Percentiles rank a stretch among this genome's conserved stretches.
These are phyloP conservation scores for Cyberlindnera mycetangii DNA, from an alignment of 805 yeast genomes.

Conservation along the genomic window DNA sequence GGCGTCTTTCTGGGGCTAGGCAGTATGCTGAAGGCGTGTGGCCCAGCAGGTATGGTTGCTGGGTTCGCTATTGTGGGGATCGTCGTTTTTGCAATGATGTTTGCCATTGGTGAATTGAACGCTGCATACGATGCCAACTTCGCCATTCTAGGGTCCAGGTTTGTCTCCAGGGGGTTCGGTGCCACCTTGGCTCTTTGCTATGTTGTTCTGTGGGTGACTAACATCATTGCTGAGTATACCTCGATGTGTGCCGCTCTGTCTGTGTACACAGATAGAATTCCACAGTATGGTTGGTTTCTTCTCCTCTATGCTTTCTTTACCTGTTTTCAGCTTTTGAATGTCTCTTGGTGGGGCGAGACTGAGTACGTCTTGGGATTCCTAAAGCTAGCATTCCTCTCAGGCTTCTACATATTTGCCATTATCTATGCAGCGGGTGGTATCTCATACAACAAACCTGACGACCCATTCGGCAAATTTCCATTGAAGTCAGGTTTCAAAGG, in stretches of 20 bases:
- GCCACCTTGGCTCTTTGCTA: slow-evolving; percentile 54
- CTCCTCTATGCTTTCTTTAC: slow-evolving; percentile 53
- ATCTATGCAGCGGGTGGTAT: slow-evolving; percentile 43
- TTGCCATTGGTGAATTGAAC: slow-evolving; percentile 53
- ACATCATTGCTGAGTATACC: slow-evolving; percentile 53
- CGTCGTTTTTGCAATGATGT: slow-evolving; percentile 53
- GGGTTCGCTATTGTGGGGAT: slow-evolving; percentile 54
- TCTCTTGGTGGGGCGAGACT: slow-evolving; percentile 53
- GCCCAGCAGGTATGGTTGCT: slow-evolving; percentile 50
- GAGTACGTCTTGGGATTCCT: slow-evolving; percentile 52
- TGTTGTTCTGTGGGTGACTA: slow-evolving; percentile 55
- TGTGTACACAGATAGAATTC: slow-evolving; percentile 50
- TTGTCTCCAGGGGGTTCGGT: slow-evolving; percentile 54
- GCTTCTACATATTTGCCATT: slow-evolving; percentile 50
- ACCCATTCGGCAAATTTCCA: slow-evolving; percentile 33
- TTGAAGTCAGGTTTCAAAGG: slow-evolving; percentile 49
- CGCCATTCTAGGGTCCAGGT: slow-evolving; percentile 47
- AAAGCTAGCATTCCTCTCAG: slow-evolving; percentile 45
- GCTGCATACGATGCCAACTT: slow-evolving; percentile 53
- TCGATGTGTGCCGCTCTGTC: slow-evolving; percentile 47
- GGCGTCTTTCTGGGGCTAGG: slow-evolving; percentile 56
- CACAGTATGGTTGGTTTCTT: slow-evolving; percentile 54
- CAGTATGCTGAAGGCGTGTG: slow-evolving; percentile 45
- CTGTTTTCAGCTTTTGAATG: slow-evolving; percentile 48
- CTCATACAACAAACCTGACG: slow-evolving; percentile 31